These are phyloP conservation scores for Microthlaspi erraticum DNA, from an alignment of 345 rosid species.

Conservation along the genomic window DNA sequence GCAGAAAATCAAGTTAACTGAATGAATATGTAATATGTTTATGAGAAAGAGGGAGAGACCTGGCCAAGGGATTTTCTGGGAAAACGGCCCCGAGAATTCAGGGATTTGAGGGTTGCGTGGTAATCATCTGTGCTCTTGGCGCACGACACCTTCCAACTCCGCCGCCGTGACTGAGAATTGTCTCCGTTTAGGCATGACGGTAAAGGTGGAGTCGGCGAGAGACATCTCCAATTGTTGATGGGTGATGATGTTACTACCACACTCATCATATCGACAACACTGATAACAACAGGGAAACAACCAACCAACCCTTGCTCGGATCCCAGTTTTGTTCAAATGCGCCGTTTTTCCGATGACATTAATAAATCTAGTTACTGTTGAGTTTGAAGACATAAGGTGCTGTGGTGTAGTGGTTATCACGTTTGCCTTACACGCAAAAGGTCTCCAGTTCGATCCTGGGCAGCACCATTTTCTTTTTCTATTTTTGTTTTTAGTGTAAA, in stretches of 20 bases:
- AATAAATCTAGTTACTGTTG: no score
- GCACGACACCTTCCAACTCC: slow-evolving; percentile 43
- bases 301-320: neutral
- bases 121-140: slow-evolving; percentile 71
- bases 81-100: slow-evolving; percentile 79
- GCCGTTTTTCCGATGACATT: neutral
- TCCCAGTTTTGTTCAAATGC: slow-evolving; percentile 4
- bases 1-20: neutral
- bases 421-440: slow-evolving; percentile 43
- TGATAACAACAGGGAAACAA: slow-evolving; percentile 35
- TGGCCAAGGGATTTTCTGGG: slow-evolving; percentile 96
- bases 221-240: slow-evolving; percentile 40
- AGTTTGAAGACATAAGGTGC: neutral
- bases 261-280: slow-evolving; percentile 29
- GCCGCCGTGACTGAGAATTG: slow-evolving; percentile 30
- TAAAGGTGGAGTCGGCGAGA: slow-evolving; percentile 37
- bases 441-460: slow-evolving; percentile 44
- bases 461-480: slow-evolving; percentile 18
- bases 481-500: neutral
- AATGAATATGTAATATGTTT: neutral
- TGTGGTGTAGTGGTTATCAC: slow-evolving; percentile 50
- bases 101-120: slow-evolving; percentile 81
- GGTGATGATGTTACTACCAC: slow-evolving; percentile 39
- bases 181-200: slow-evolving; percentile 20
- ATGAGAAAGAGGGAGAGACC: slow-evolving; percentile 49